A percentile compares a stretch with the other conserved stretches of the same genome.
Evolutionary conservation across 257 asterid genomes (phyloP).

Genomic region (Nicotiana tabacum): DNA sequence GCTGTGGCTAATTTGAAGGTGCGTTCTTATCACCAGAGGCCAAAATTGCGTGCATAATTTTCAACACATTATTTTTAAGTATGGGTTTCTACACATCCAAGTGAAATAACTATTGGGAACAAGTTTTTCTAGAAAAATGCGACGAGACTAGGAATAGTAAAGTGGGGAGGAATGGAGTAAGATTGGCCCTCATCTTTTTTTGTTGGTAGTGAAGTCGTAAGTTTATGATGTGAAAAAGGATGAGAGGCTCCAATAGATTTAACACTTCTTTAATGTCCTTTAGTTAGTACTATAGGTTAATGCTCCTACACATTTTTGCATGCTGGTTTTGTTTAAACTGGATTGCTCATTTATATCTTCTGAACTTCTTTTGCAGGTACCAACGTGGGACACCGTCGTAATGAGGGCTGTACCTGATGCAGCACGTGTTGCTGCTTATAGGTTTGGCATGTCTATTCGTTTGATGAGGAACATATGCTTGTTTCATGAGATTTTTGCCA

Average conservation of each 20-base stretch:
- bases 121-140: background rate
- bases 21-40: background rate
- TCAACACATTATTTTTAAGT: background rate
- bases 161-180: background rate
- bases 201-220: background rate
- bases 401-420: conserved; percentile 80
- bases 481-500: conserved; percentile 74
- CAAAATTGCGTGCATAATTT: background rate
- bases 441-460: conserved; percentile 79
- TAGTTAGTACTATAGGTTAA: background rate
- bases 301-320: background rate
- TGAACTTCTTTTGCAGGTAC: conserved; percentile 42
- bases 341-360: background rate
- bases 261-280: background rate
- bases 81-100: background rate
- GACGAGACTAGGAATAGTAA: background rate
- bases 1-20: conserved; percentile 80
- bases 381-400: conserved; percentile 74
- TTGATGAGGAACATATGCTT: conserved; percentile 79
- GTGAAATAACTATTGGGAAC: background rate
- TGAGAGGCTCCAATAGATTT: background rate
- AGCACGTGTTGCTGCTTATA: conserved; percentile 78
- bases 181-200: background rate
- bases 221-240: background rate
- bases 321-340: background rate